phyloP scores from a whole-genome alignment of 495 filamentous ascomycete species.

The Talaromyces trachyspermus region DNA sequence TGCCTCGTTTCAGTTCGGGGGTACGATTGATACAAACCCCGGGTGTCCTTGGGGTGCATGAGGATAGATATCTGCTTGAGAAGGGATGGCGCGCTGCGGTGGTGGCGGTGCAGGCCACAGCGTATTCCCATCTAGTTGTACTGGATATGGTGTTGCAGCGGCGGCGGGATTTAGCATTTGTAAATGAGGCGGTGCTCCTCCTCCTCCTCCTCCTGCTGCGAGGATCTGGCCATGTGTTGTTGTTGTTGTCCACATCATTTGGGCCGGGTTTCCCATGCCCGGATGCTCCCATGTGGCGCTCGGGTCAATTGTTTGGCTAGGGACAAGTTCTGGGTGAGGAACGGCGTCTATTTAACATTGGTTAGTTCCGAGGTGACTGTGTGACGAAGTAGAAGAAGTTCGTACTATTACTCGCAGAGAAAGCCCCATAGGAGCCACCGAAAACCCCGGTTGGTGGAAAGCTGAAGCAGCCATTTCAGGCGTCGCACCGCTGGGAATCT shows the following conservation, averaged over 20 bases:
- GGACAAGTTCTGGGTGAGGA: conserved; percentile 4
- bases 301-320: conserved; percentile 6
- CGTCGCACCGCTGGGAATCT: conserved; percentile 30
- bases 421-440: conserved; percentile 26
- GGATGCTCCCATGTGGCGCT: conserved; percentile 5
- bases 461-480: conserved; percentile 32
- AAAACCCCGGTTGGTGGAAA: conserved; percentile 15
- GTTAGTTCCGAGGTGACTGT: neutral
- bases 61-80: conserved; percentile 20
- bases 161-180: conserved; percentile 31
- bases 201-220: conserved; percentile 15
- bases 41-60: neutral
- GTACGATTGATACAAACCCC: neutral
- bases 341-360: conserved; percentile 2
- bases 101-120: conserved; percentile 2
- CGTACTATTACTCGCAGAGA: conserved; percentile 13
- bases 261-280: conserved; percentile 6
- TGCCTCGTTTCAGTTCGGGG: conserved; percentile 34
- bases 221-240: conserved; percentile 17
- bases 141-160: conserved; percentile 4
- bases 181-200: conserved; percentile 17
- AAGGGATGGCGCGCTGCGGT: neutral
- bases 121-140: neutral
- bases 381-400: neutral
- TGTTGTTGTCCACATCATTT: conserved; percentile 10